Conservation (phyloP, 2,329 filamentous ascomycete species). For the Celoporthe dispersa region DNA sequence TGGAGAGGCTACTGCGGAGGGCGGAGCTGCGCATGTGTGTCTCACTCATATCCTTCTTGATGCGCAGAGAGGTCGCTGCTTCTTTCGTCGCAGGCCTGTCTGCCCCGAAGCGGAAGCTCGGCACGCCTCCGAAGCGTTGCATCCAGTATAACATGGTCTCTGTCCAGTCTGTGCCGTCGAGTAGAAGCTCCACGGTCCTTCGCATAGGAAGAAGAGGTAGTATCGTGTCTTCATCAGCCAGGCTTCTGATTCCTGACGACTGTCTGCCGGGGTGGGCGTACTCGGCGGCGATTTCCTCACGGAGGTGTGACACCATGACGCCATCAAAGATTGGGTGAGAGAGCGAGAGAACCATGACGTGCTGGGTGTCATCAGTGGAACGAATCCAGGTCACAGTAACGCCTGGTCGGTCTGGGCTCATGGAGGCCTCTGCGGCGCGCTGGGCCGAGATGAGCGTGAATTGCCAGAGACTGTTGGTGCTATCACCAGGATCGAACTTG, state of each 20-base stretch:
- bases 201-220: not conserved
- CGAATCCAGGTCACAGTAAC: not conserved
- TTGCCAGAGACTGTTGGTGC: not conserved
- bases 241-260: too few relatives aligned
- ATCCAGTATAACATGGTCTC: slow-evolving; percentile 30
- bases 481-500: not conserved
- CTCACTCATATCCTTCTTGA: slow-evolving; percentile 8
- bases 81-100: not conserved
- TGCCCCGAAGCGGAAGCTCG: not conserved
- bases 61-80: not conserved
- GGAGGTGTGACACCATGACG: not conserved
- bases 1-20: too few relatives aligned
- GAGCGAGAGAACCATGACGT: not conserved
- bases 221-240: too few relatives aligned
- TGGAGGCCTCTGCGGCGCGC: not conserved
- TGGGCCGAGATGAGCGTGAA: not conserved
- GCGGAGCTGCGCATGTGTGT: slow-evolving; percentile 20
- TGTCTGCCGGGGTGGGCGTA: not conserved
- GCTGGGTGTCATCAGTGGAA: not conserved
- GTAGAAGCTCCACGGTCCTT: slow-evolving; percentile 22
- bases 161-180: slow-evolving; percentile 25
- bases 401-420: not conserved
- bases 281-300: not conserved
- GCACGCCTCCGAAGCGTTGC: slow-evolving; percentile 21
- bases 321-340: not conserved